Evolutionary conservation across 2,329 filamentous ascomycete species (phyloP).

Genomic region (Parastagonospora avenae): DNA sequence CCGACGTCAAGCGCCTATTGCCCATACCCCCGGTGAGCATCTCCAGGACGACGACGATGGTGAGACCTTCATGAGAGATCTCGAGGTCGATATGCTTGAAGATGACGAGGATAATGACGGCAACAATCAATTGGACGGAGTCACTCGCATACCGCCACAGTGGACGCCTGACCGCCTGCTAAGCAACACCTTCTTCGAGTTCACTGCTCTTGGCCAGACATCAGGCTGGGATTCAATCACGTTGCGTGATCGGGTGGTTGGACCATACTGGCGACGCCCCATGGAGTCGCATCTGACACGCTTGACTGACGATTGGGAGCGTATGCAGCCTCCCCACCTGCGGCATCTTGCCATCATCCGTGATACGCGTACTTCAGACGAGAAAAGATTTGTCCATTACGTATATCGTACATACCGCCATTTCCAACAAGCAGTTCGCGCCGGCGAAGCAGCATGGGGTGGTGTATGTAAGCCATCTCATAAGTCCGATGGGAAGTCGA

Average conservation of each 20-base stretch:
- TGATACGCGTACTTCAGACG: constrained; percentile 56
- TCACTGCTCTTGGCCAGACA: constrained; percentile 53
- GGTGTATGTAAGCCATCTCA: constrained; percentile 50
- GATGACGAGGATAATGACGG: constrained; percentile 21
- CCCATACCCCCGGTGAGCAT: constrained; percentile 22
- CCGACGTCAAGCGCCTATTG: constrained; percentile 20
- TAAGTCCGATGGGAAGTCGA: constrained; percentile 14
- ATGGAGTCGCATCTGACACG: constrained; percentile 59
- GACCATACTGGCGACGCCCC: constrained; percentile 59
- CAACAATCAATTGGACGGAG: constrained; percentile 19
- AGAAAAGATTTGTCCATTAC: constrained; percentile 54
- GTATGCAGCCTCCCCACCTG: constrained; percentile 63
- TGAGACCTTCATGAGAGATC: constrained; percentile 36
- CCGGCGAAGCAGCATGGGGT: constrained; percentile 58
- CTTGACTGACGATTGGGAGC: constrained; percentile 61
- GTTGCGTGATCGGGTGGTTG: constrained; percentile 48
- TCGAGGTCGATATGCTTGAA: constrained; percentile 38
- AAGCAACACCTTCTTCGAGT: constrained; percentile 58
- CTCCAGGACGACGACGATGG: constrained; percentile 39
- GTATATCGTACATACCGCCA: constrained; percentile 60
- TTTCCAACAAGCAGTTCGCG: constrained; percentile 59
- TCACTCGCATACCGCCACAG: constrained; percentile 50
- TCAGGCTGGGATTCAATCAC: constrained; percentile 57
- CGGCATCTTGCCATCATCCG: constrained; percentile 62
- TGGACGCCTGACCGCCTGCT: constrained; percentile 62